Base-by-base conservation (phyloP, 2,329 filamentous ascomycete species). In the Ophiostoma tasmaniense region DNA sequence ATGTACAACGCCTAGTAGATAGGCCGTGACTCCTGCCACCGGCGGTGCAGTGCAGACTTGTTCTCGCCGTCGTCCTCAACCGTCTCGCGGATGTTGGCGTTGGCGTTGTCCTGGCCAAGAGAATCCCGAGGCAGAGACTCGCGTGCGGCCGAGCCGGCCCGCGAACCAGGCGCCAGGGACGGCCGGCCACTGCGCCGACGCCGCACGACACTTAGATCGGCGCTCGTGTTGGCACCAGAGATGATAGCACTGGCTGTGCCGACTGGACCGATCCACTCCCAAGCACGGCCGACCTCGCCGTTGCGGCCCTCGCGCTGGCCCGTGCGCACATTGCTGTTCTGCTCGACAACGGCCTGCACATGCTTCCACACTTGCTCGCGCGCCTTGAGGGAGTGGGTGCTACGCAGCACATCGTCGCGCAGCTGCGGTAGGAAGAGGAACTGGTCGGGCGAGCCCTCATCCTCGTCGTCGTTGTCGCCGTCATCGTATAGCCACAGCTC, bases 351-450 rank as follows among this genome's bases (percentile, higher is more conserved):
- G 67, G 83, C 86, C 73, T 88, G 86, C 25, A 99, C 95, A 66
- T 87, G 87, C 72, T 88, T 85, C 95, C 96, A 99, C 66, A 99
- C 82, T 69, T 87, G 86, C 76, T 95, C 90, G 50, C 95, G 85
- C 74, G 93, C 87, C 10, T 84, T 83, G 25, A 93, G 84, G 3
- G 86, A 89, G 77, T 97, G 92, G 71, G 96, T 89, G 35, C 90
- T 87, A 25, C 94, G 85, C 52, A 99, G 82, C 2, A 99, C 89
- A 75, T 98, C 94, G 75, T 99, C 95, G 70, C 95, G 85, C 68
- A 99, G 81, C 76, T 98, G 95, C 0, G 91, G 91, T 74, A 97
- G 86, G 75, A 92, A 91, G 71, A 99, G 86, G 80, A 91, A 96
- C 1, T 89, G 84, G 71, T 97, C 93, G 3, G 59, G 69, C 52